Base-by-base conservation (phyloP, 306 rosid genomes). In the Begonia masoniana region DNA sequence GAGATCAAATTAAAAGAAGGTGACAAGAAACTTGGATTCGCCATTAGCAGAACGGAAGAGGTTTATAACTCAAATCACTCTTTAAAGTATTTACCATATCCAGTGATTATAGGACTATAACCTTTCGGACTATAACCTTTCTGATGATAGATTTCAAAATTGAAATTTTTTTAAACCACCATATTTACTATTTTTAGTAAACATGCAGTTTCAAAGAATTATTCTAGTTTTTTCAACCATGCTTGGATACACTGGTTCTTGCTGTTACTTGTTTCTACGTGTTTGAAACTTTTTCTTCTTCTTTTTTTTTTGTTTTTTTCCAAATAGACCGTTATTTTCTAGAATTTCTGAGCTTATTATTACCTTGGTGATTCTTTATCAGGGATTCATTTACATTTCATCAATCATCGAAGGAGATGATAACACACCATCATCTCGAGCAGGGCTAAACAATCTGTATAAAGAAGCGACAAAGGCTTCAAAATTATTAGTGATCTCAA, bases 11-110 rank as follows among this genome's bases (percentile, higher is more conserved):
- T 88, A 15, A 73, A 74, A 57, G 95, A 88, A 57, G 78, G 69
- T 1, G 97, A 88, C 10, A 0, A 68, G 15, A 88, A 84, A 60
- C 95, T 88, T 55, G 97, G 97, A 2, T 88, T 88, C 23, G 85
- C 95, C 61, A 88, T 88, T 56, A 80, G 95, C 63, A 88, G 97
- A 12, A 84, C 95, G 8, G 95, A 84, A 72, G 97, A 88, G 93
- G 96, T 88, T 45, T n/a, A 11, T 4, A 45, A 10, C 49, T 45
- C 15, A 11, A 11, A 45, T 45, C 49, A 10, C 49, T n/a, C 49
- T n/a, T 45, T 6, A 31, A 31, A 31, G 39, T 7, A 31, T 31
- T 31, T 31, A 7, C 24, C 24, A 21, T 21, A 21, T 21, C 24
- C 24, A 21, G 19, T 17, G 19, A 17, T 17, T 17, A 17, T 17